phyloP scores from a whole-genome alignment of 495 filamentous ascomycete genomes.

The Penicillium longicatenatum region DNA sequence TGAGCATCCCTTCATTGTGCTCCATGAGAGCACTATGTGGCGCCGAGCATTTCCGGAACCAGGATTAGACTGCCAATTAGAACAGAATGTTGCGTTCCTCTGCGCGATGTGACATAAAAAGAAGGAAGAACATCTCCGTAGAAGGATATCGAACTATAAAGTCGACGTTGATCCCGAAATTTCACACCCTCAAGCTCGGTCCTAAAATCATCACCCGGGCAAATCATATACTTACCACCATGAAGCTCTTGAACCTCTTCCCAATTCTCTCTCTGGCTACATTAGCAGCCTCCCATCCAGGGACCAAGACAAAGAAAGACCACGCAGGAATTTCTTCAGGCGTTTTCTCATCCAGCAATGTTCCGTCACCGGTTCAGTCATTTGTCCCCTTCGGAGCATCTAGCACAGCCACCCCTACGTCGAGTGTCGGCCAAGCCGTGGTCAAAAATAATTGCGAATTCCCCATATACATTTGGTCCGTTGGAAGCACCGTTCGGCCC shows the following conservation, averaged over 20 bases:
- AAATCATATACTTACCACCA: not conserved
- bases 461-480: slow-evolving; percentile 58
- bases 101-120: not conserved
- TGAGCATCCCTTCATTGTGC: slow-evolving; percentile 15
- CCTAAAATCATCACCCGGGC: not conserved
- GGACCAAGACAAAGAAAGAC: not conserved
- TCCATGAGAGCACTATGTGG: not conserved
- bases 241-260: not conserved
- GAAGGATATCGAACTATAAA: not conserved
- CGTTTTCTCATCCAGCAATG: not conserved
- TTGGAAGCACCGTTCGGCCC: slow-evolving; percentile 40
- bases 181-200: not conserved
- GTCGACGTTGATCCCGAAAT: not conserved
- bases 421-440: slow-evolving; percentile 49
- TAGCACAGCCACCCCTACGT: too few species aligned
- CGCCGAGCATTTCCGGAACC: not conserved
- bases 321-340: not conserved
- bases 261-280: not conserved
- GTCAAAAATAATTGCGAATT: slow-evolving; percentile 51
- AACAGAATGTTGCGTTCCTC: not conserved
- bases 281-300: not conserved
- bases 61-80: not conserved
- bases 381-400: not conserved
- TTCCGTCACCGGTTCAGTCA: not conserved
- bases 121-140: not conserved